phyloP scores from a whole-genome alignment of 176 grass and related monocot species.

The Neostapfia colusana region DNA sequence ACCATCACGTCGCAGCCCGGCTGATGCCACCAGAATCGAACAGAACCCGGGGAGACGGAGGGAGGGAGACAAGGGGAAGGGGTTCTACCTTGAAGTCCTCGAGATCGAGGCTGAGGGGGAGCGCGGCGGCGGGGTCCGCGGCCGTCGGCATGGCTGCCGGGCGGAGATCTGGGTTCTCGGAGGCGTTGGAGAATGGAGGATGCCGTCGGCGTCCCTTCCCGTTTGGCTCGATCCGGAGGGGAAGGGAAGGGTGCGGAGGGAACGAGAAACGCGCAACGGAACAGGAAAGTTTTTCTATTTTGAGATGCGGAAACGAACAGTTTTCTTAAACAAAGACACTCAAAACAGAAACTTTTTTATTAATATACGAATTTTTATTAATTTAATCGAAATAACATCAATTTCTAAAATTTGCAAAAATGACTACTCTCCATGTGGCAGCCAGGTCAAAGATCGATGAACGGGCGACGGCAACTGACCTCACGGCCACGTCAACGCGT shows the following conservation, averaged over 20 bases:
- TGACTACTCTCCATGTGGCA: no score
- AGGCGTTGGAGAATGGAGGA: slow-evolving; percentile 12
- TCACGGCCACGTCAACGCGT: no score
- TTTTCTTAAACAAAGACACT: no score
- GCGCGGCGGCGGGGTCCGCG: slow-evolving; percentile 49
- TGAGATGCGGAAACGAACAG: no score
- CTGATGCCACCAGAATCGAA: not conserved
- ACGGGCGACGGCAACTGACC: no score
- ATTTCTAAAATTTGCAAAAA: no score
- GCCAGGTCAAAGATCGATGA: no score
- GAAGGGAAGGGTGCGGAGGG: slow-evolving; percentile 23
- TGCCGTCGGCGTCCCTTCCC: slow-evolving; percentile 17
- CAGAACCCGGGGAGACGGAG: not conserved
- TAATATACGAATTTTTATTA: no score
- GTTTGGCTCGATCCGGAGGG: slow-evolving; percentile 45
- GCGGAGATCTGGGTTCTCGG: slow-evolving; percentile 41
- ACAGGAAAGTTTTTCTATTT: no score
- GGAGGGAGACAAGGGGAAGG: not conserved
- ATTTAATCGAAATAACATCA: no score
- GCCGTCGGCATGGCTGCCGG: slow-evolving; percentile 48
- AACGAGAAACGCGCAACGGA: not conserved
- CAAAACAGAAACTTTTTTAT: no score
- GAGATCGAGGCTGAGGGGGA: slow-evolving; percentile 85
- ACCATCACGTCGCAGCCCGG: not conserved
- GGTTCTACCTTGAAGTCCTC: slow-evolving; percentile 93